Evolutionary conservation across 2,329 filamentous ascomycete species (phyloP).

Genomic region (Metarhizium robertsii): DNA sequence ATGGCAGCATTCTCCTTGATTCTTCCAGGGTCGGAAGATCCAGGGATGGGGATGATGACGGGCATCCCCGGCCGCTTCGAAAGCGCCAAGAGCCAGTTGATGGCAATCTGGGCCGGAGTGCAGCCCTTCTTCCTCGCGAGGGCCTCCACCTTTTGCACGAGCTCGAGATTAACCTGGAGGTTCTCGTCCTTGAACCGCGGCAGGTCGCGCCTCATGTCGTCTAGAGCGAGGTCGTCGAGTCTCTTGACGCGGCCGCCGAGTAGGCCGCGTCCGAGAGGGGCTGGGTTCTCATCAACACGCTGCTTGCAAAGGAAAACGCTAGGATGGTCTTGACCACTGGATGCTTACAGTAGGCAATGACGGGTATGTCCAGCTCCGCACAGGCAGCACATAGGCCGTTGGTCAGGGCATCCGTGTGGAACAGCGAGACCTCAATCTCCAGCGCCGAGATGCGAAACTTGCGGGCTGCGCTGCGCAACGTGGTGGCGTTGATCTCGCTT

Average conservation of each 20-base stretch:
- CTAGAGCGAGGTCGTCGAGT: neutral
- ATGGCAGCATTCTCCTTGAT: conserved; percentile 20
- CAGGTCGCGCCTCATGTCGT: neutral
- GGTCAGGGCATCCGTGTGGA: neutral
- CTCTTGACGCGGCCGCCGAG: too few species aligned
- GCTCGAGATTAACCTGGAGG: conserved; percentile 20
- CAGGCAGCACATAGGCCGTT: neutral
- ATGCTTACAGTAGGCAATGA: too few species aligned
- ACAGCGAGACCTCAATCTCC: neutral
- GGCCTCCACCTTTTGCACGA: conserved; percentile 24
- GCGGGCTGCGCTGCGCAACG: too few species aligned
- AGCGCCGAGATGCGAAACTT: neutral
- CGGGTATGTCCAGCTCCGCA: neutral
- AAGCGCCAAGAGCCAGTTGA: conserved; percentile 51
- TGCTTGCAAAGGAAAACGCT: too few species aligned
- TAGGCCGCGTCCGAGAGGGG: too few species aligned
- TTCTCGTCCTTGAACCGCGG: too few species aligned
- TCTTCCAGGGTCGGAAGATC: conserved; percentile 45
- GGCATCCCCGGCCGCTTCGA: conserved; percentile 43
- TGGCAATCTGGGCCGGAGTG: conserved; percentile 50
- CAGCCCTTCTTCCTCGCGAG: conserved; percentile 36
- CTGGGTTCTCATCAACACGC: too few species aligned
- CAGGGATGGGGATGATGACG: conserved; percentile 56
- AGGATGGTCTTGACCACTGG: too few species aligned
- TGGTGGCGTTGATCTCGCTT: too few species aligned